Percentiles rank a stretch among this genome's conserved stretches.
Evolutionary conservation across 2,329 filamentous ascomycete genomes (phyloP).

Genomic region (Ophiostoma pallidulum): DNA sequence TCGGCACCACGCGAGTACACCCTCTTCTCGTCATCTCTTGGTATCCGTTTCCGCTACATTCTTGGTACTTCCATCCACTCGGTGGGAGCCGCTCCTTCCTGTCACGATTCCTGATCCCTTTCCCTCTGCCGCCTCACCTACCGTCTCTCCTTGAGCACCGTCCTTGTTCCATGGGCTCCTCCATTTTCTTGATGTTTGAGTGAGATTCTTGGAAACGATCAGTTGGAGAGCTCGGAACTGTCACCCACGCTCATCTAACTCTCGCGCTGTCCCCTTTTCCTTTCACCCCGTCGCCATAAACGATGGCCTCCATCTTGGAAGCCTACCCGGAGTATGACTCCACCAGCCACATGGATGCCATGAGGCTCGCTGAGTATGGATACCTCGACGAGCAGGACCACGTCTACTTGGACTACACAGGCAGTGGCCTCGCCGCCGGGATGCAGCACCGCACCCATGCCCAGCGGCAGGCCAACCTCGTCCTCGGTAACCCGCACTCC

Average conservation of each 20-base stretch:
- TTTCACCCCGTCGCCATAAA: not conserved
- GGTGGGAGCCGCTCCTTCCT: too few relatives aligned
- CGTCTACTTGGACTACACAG: constrained; percentile 34
- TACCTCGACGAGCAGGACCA: constrained; percentile 30
- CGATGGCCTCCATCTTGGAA: constrained; percentile 15
- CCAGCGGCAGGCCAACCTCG: constrained; percentile 20
- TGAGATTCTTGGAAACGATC: too few relatives aligned
- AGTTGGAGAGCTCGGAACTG: not conserved
- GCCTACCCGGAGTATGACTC: constrained; percentile 27
- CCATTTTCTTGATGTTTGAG: too few relatives aligned
- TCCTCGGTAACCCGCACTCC: constrained; percentile 34
- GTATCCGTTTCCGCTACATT: too few relatives aligned
- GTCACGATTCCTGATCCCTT: too few relatives aligned
- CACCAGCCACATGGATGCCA: constrained; percentile 24
- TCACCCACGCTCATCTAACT: not conserved
- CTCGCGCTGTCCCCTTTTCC: not conserved
- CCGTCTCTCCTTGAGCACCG: too few relatives aligned
- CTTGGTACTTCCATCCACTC: too few relatives aligned
- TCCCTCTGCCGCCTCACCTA: too few relatives aligned
- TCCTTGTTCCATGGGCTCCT: too few relatives aligned
- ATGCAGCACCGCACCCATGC: constrained; percentile 26
- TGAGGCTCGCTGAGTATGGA: constrained; percentile 26
- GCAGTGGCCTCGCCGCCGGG: constrained; percentile 27
- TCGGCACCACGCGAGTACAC: too few relatives aligned
- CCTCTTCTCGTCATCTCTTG: too few relatives aligned